Evolutionary conservation across 306 rosid species (phyloP).

Genomic region (Cucurbita argyrosperma): DNA sequence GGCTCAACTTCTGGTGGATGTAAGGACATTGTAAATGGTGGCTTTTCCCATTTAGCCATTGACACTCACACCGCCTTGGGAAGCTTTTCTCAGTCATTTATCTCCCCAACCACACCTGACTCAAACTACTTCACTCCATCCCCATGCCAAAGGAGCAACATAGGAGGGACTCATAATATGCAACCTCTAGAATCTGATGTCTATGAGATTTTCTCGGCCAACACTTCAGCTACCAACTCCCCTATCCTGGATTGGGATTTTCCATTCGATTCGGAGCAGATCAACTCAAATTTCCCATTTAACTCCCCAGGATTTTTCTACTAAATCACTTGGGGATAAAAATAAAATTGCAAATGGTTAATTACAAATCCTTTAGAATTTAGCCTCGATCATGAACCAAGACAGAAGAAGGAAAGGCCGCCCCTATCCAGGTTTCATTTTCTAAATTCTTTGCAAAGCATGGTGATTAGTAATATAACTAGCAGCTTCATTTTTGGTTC

Average conservation of each 20-base stretch:
- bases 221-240: constrained; percentile 43
- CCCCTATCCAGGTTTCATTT: neutral
- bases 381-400: neutral
- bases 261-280: constrained; percentile 29
- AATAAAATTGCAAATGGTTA: neutral
- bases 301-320: constrained; percentile 28
- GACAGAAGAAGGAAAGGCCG: neutral
- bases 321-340: neutral
- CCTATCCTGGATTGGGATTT: constrained; percentile 52
- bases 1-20: constrained; percentile 43
- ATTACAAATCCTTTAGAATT: neutral
- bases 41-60: constrained; percentile 3
- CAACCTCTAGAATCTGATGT: constrained; percentile 32
- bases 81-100: constrained; percentile 23
- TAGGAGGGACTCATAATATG: neutral
- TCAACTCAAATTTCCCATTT: constrained; percentile 42
- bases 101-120: constrained; percentile 29
- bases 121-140: constrained; percentile 23
- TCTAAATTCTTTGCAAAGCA: neutral
- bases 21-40: neutral
- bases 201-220: constrained; percentile 48
- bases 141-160: constrained; percentile 23
- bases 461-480: neutral
- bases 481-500: neutral
- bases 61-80: constrained; percentile 17